Percentiles rank a stretch among this genome's conserved stretches.
Conservation (phyloP, 306 rosid species). For the Geum urbanum region DNA sequence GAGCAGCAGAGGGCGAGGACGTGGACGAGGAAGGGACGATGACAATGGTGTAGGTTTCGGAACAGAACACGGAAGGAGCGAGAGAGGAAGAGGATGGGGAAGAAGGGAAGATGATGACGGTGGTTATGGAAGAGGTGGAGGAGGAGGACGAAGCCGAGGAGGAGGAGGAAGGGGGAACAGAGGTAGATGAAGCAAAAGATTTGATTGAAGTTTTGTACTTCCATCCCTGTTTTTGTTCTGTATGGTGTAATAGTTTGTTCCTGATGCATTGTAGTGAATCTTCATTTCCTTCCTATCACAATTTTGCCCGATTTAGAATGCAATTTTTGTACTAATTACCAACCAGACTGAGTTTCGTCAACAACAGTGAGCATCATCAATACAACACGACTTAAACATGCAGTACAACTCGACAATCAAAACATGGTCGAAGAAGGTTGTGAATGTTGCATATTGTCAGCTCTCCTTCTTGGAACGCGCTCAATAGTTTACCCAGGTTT, state of each 20-base stretch:
- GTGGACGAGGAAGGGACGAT: not conserved
- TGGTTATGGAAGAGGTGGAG: not conserved
- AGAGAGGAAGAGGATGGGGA: slow-evolving; percentile 3
- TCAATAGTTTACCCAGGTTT: no score
- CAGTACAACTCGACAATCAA: no score
- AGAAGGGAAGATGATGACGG: not conserved
- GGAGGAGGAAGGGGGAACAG: slow-evolving; percentile 15
- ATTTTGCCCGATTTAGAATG: not conserved
- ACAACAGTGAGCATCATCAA: no score
- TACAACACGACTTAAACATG: no score
- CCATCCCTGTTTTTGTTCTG: not conserved
- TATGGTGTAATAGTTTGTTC: not conserved
- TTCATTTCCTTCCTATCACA: not conserved
- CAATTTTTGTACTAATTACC: not conserved
- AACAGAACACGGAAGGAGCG: not conserved
- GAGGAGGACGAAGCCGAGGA: not conserved
- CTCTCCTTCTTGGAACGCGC: no score
- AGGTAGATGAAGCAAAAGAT: not conserved
- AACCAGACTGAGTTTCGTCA: not conserved
- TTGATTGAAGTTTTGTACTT: not conserved
- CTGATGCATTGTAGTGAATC: not conserved
- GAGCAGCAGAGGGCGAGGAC: not conserved
- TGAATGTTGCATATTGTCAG: no score
- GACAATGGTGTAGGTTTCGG: not conserved
- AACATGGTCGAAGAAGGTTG: no score